Percentiles rank a stretch among this genome's conserved stretches.
phyloP scores from a whole-genome alignment of 2,329 filamentous ascomycete species.

The Tolypocladium sp. region DNA sequence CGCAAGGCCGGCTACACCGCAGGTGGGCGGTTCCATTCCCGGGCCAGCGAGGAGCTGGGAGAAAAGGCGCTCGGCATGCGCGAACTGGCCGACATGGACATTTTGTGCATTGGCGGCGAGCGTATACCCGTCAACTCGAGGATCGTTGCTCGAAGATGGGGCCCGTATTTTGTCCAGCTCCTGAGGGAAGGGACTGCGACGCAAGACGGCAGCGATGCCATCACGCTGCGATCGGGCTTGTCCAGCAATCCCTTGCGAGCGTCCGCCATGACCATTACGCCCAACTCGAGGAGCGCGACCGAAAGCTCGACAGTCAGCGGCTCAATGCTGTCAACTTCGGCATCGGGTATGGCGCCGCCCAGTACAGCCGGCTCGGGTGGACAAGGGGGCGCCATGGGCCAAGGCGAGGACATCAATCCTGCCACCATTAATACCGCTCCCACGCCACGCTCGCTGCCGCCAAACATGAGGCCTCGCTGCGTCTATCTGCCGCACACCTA shows the following conservation, averaged over 20 bases:
- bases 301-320: conserved; percentile 38
- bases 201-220: conserved; percentile 63
- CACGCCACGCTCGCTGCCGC: conserved; percentile 46
- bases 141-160: conserved; percentile 81
- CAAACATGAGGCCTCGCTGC: conserved; percentile 66
- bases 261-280: conserved; percentile 80
- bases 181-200: conserved; percentile 70
- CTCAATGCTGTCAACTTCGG: conserved; percentile 24
- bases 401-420: conserved; percentile 32
- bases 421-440: conserved; percentile 42
- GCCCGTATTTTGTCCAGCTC: conserved; percentile 89
- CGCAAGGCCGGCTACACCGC: conserved; percentile 56
- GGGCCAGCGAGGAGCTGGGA: conserved; percentile 77
- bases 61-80: conserved; percentile 67
- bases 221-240: conserved; percentile 61
- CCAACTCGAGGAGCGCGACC: conserved; percentile 44
- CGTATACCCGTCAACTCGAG: conserved; percentile 90
- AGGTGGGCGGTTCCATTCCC: conserved; percentile 67
- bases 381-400: conserved; percentile 24
- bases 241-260: conserved; percentile 54
- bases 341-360: conserved; percentile 26
- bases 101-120: conserved; percentile 83
- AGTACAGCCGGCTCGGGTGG: conserved; percentile 36
- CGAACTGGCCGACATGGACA: conserved; percentile 96
- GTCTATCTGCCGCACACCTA: conserved; percentile 90